These are phyloP conservation scores for Diaporthe ampelina DNA, from an alignment of 2,329 filamentous ascomycete genomes.

Conservation along the genomic window DNA sequence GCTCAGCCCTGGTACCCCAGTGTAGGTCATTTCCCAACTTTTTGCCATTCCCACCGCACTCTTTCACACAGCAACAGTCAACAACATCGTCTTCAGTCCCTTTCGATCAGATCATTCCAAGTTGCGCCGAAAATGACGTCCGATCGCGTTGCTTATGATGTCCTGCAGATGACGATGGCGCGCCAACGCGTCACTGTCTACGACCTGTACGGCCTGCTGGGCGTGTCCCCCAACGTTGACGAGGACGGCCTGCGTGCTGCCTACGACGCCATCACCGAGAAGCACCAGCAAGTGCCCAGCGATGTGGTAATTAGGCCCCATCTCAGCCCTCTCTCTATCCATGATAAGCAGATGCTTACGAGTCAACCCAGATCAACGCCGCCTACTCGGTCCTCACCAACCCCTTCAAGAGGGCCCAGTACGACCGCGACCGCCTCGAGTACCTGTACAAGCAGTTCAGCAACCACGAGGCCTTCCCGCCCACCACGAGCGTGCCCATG, in stretches of 20 bases:
- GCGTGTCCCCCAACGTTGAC: conserved; percentile 33
- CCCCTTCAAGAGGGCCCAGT: conserved; percentile 38
- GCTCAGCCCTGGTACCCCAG: no score
- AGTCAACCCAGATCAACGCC: conserved; percentile 20
- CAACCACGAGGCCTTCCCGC: conserved; percentile 29
- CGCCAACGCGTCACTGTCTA: conserved; percentile 32
- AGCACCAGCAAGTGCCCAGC: conserved; percentile 20
- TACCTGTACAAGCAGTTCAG: conserved; percentile 37
- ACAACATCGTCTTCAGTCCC: background rate
- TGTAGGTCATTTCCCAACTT: accelerated
- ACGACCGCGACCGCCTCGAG: conserved; percentile 40
- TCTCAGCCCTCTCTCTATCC: no score
- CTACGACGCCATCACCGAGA: conserved; percentile 30
- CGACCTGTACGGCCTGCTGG: conserved; percentile 39
- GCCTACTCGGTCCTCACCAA: conserved; percentile 35
- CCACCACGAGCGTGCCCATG: background rate
- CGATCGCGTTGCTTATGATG: conserved; percentile 4
- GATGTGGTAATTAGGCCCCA: no score
- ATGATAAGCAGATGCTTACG: no score
- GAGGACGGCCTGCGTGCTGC: conserved; percentile 33
- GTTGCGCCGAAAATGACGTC: conserved; percentile 16
- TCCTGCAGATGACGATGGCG: conserved; percentile 28
- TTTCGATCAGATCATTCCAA: no score
- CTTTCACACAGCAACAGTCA: background rate
- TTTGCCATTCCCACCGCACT: background rate